These are phyloP conservation scores for Fusarium incarnatum DNA, from an alignment of 2,329 filamentous ascomycete genomes.

Conservation along the genomic window DNA sequence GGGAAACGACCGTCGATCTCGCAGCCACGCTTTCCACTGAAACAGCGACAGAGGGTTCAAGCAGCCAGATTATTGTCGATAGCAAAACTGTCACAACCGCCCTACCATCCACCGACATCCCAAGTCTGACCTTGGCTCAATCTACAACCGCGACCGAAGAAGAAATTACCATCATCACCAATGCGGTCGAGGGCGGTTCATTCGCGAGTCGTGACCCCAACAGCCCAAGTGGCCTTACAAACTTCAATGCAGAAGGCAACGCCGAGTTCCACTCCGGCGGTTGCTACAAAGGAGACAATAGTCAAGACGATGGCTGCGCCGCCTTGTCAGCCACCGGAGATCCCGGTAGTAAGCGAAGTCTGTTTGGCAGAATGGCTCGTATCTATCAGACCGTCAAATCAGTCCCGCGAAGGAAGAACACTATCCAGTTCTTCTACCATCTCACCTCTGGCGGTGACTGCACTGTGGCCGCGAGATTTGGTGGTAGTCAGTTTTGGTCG, in stretches of 20 bases:
- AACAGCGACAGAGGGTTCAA: accelerated
- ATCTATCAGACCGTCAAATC: slow-evolving; percentile 8
- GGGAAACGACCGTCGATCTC: not conserved
- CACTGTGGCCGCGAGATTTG: not conserved
- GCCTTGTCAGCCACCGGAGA: slow-evolving; percentile 5
- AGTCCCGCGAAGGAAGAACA: slow-evolving; percentile 2
- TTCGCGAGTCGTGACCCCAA: slow-evolving; percentile 7
- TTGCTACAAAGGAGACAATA: slow-evolving; percentile 13
- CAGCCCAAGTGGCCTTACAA: slow-evolving; percentile 4
- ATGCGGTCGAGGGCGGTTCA: not conserved
- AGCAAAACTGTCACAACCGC: not conserved
- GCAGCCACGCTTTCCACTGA: not conserved
- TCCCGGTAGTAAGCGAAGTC: not conserved
- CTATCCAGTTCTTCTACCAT: slow-evolving; percentile 19
- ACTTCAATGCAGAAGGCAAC: not conserved
- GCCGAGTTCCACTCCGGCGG: slow-evolving; percentile 2
- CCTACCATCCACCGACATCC: not conserved
- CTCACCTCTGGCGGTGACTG: not conserved
- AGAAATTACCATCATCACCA: not conserved
- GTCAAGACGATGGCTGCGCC: slow-evolving; percentile 18
- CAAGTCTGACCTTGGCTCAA: not conserved
- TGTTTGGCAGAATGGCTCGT: not conserved
- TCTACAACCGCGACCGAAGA: not conserved
- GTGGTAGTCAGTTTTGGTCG: slow-evolving; percentile 1
- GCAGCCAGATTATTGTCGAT: accelerated